These are phyloP conservation scores for Panaeolus cyanescens DNA, from an alignment of 768 basidiomycete genomes.

Conservation along the genomic window DNA sequence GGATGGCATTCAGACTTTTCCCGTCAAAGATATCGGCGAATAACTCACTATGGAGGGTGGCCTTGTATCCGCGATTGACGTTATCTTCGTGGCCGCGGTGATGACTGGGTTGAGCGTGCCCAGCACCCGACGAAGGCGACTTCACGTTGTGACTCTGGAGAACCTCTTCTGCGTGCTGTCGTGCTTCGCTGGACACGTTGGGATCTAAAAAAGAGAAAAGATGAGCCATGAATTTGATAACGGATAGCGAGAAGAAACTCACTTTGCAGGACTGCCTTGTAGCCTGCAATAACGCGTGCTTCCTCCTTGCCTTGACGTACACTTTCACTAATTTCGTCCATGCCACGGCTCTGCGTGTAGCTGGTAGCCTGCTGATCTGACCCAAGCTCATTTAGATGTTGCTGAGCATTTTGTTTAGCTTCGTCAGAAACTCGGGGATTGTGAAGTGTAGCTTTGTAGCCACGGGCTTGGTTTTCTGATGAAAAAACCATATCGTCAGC, in stretches of 20 bases:
- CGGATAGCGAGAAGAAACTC: not conserved
- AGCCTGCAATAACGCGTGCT: slow-evolving; percentile 26
- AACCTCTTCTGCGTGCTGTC: slow-evolving; percentile 17
- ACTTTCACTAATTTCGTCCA: not conserved
- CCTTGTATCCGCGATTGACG: not conserved
- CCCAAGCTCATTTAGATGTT: slow-evolving; percentile 44
- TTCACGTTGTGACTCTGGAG: no score
- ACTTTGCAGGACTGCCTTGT: slow-evolving; percentile 36
- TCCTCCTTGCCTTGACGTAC: slow-evolving; percentile 3
- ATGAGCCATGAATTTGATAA: no score
- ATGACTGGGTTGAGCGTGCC: not conserved
- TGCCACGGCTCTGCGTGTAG: not conserved
- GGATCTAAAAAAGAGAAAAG: no score
- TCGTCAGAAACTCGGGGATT: slow-evolving; percentile 60
- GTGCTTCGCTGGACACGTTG: slow-evolving; percentile 22
- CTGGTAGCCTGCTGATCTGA: not conserved
- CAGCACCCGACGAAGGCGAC: no score
- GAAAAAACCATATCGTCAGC: not conserved
- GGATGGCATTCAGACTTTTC: no score
- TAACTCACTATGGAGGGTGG: not conserved
- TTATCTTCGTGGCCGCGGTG: not conserved
- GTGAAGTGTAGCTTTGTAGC: slow-evolving; percentile 57
- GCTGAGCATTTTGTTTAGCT: slow-evolving; percentile 50
- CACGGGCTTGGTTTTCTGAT: slow-evolving; percentile 34
- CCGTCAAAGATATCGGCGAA: not conserved